Evolutionary conservation across 2,329 filamentous ascomycete species (phyloP), one percentile per base, ranked within the genome.

Genomic region (Sclerotinia glacialis): DNA sequence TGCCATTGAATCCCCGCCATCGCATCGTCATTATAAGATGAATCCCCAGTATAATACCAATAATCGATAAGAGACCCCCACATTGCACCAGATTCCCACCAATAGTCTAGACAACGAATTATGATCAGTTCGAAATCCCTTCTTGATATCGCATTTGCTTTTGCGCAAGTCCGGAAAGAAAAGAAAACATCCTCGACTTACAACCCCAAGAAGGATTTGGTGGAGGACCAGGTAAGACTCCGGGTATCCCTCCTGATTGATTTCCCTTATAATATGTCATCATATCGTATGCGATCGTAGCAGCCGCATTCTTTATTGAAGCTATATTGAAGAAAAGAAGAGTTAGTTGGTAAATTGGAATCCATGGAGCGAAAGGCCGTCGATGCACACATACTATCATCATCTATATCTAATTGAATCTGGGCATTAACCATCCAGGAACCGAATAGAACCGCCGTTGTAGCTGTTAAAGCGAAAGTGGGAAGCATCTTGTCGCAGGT

Each of bases 31-130:
- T 87, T 88, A 76, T 85, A 88, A 42, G 82, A 80, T 26, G 78
- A 76, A 71, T 88, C 85, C 47, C 83, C 83, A 1, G 85, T 87
- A 74, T 85, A 86, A 72, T 83, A 83, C 84, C 85, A 88, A 72
- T 87, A 88, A 70, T 88, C 84, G 42, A 88, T 80, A 72, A 87
- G 76, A 14, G 81, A 81, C 67, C 83, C 84, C 73, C 85, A 85
- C 83, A 86, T 85, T 47, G 83, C 84, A 58, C 84, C 84, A n/a
- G 83, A 82, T 75, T 85, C 83, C 85, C 85, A 87, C 83, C 83
- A 85, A 75, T 83, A 84, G 71, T 84, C 83, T 74, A 67, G 5
- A 60, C 21, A 7, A 26, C 1, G 31, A 26, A 40, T 18, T 26
- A 37, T 11, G 21, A 49, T 60, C 58, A 60, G 58, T 49, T 37